Evolutionary conservation across 2,329 filamentous ascomycete species (phyloP).

Genomic region (Fusarium sp.): DNA sequence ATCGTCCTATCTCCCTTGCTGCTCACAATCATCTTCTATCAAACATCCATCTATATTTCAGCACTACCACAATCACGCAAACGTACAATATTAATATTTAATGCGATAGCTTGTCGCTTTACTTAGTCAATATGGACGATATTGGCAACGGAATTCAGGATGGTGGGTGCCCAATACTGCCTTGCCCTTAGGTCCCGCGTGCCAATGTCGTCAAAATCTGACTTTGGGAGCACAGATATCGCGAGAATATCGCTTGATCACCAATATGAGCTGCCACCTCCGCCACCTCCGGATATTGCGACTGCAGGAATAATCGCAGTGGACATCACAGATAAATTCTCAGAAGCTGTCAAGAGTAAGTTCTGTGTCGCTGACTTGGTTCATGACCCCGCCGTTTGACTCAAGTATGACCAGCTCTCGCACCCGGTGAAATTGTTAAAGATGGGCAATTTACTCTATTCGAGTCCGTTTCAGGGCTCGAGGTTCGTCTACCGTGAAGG

Average conservation of each 20-base stretch:
- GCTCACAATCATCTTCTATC: conserved; percentile 10
- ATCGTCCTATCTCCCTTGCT: conserved; percentile 21
- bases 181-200: background rate
- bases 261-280: conserved; percentile 41
- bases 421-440: conserved; percentile 86
- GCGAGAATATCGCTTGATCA: conserved; percentile 53
- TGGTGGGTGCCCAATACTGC: conserved; percentile 42
- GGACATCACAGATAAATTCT: conserved; percentile 68
- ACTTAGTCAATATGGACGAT: conserved; percentile 46
- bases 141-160: conserved; percentile 48
- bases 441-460: conserved; percentile 95
- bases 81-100: conserved; percentile 5
- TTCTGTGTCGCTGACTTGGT: background rate
- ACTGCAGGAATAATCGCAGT: conserved; percentile 62
- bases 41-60: conserved; percentile 16
- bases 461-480: conserved; percentile 88
- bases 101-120: conserved; percentile 22
- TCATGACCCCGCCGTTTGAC: conserved; percentile 28
- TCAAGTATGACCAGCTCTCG: conserved; percentile 65
- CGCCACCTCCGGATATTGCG: conserved; percentile 52
- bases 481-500: conserved; percentile 56
- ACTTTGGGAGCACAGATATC: conserved; percentile 48
- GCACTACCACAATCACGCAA: background rate
- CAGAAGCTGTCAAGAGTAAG: conserved; percentile 62
- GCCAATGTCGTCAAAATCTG: conserved; percentile 37